Conservation (phyloP, 148 eudicot species). For the Spergularia marina region DNA sequence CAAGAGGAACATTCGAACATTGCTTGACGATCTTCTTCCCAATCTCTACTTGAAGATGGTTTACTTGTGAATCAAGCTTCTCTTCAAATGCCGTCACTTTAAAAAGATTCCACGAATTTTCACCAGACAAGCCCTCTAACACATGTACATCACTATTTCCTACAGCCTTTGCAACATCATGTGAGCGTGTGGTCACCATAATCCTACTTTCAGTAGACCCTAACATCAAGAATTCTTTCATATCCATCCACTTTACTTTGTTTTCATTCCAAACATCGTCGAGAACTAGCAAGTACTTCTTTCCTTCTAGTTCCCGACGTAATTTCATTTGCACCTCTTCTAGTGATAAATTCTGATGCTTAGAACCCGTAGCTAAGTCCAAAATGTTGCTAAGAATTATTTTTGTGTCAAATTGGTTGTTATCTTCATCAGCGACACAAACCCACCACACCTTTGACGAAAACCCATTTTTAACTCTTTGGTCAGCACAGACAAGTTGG, state of each 20-base stretch:
- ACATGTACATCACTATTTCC: background rate
- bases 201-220: constrained; percentile 11
- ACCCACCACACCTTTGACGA: too few species aligned
- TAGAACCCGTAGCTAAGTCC: background rate
- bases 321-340: background rate
- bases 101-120: constrained; percentile 20
- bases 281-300: constrained; percentile 20
- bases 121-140: constrained; percentile 7
- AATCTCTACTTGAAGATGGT: constrained; percentile 6
- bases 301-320: background rate
- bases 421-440: constrained; percentile 20
- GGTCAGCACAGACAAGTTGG: constrained; percentile 12
- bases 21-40: constrained; percentile 20
- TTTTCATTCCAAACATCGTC: constrained; percentile 30
- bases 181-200: constrained; percentile 27
- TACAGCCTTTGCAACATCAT: background rate
- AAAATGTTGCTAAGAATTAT: constrained; percentile 5
- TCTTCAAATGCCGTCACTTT: constrained; percentile 10
- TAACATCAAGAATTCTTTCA: background rate
- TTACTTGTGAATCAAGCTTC: background rate
- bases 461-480: background rate
- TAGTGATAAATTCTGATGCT: background rate
- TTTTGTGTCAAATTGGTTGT: background rate
- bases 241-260: background rate
- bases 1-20: constrained; percentile 29